Base-by-base conservation (phyloP, 106 monocot species). In the Phalaenopsis aphrodite region DNA sequence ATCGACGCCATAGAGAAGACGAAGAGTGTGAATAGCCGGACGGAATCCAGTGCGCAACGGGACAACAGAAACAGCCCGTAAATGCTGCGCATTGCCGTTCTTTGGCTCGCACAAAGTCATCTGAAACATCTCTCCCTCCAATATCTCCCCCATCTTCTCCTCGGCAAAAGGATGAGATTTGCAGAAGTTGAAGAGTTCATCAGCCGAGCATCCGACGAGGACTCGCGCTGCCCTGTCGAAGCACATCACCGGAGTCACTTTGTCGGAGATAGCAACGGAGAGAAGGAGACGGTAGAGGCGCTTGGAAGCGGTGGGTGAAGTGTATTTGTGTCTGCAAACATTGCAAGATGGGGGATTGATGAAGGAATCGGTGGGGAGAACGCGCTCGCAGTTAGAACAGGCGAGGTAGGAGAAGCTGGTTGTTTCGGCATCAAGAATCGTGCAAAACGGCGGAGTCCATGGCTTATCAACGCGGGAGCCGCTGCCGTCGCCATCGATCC, bases 121-220 rank as follows among this genome's bases (percentile, higher is more conserved):
- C 79, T 68, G 64, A 57, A 76, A 87, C 86, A 92, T 89, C 85
- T 93, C 97, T 75, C 97, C 97, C 56, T 87, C 78, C 74, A 94
- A 79, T 15, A 91, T 36, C 78, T 87, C 77, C 55, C 75, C 82
- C 1, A 84, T 87, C 69, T 79, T 85, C 66, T 81, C 77, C 55
- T 88, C 87, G 14, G 89, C 88, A 5, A 16, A 76, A 1, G 86
- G 86, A 73, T 90, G 84, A 76, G 75, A 64, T 5, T 55, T 75
- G 77, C 87, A 90, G 85, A 97, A 83, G 75, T 80, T 9, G 83
- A 85, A 80, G 78, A 94, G 78, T 37, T 92, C 94, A 56, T 89
- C 89, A 6, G 97, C 97, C 8, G 92, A 86, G 85, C 91, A 88
- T 42, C 94, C 94, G 42, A 91, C 67, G 12, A 94, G 84, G 16